Percentiles rank a stretch among this genome's conserved stretches.
Evolutionary conservation across 208 protist genomes (phyloP).

Genomic region (Trypanosoma vivax): DNA sequence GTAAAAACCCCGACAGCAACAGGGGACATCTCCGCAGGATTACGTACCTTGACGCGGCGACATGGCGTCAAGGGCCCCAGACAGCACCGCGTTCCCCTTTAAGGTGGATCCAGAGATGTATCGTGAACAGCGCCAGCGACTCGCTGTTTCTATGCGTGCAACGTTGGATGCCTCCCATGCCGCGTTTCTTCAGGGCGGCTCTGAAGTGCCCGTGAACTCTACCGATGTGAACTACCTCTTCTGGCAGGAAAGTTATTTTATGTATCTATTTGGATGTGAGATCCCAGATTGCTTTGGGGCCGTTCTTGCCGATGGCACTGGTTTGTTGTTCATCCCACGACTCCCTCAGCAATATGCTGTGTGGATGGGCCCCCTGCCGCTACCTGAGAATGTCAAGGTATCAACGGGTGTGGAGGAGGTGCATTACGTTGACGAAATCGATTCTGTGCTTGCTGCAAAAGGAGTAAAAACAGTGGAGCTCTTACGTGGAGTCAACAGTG

Average conservation of each 20-base stretch:
- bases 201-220: conserved; percentile 84
- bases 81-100: conserved; percentile 55
- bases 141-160: conserved; percentile 34
- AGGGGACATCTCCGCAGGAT: too few relatives aligned
- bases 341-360: conserved; percentile 80
- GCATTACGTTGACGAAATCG: conserved; percentile 82
- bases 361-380: conserved; percentile 88
- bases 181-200: conserved; percentile 66
- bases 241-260: conserved; percentile 93
- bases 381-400: conserved; percentile 48
- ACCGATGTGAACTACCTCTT: conserved; percentile 87
- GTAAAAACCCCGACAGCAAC: too few relatives aligned
- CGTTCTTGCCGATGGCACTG: conserved; percentile 56
- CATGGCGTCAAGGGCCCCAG: neutral
- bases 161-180: conserved; percentile 45
- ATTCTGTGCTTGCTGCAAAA: conserved; percentile 29
- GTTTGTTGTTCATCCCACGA: conserved; percentile 83
- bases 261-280: conserved; percentile 88
- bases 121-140: conserved; percentile 73
- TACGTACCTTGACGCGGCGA: too few relatives aligned
- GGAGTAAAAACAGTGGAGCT: conserved; percentile 67
- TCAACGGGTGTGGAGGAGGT: conserved; percentile 65
- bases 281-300: conserved; percentile 78
- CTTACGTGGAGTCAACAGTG: conserved; percentile 66
- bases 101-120: conserved; percentile 74